phyloP scores from a whole-genome alignment of 495 filamentous ascomycete genomes.

The Trichoderma virens region DNA sequence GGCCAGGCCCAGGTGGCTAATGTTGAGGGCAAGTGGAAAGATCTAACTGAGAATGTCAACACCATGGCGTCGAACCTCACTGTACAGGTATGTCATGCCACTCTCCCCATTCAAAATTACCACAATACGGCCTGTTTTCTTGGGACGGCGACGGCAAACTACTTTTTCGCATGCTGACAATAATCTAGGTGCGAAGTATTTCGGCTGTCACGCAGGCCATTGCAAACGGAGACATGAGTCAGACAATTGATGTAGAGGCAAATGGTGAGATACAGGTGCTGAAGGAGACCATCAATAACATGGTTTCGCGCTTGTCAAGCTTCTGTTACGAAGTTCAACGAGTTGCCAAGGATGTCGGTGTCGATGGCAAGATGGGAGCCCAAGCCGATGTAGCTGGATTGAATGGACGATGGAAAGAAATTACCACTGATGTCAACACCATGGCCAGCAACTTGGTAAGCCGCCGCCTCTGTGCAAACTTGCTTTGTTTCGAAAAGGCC shows the following conservation, averaged over 20 bases:
- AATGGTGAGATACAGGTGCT: slow-evolving; percentile 90
- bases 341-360: slow-evolving; percentile 93
- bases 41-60: slow-evolving; percentile 92
- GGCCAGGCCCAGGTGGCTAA: slow-evolving; percentile 95
- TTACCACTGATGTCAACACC: slow-evolving; percentile 94
- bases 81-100: slow-evolving; percentile 46
- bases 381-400: slow-evolving; percentile 94
- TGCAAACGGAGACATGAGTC: slow-evolving; percentile 85
- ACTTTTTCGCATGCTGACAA: background rate
- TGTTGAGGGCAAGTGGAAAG: slow-evolving; percentile 99
- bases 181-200: slow-evolving; percentile 68
- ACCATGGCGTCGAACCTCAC: slow-evolving; percentile 96
- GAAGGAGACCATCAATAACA: slow-evolving; percentile 98
- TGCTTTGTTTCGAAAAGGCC: background rate
- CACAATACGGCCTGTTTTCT: background rate
- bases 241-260: slow-evolving; percentile 92
- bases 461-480: no score
- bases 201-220: slow-evolving; percentile 97
- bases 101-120: background rate
- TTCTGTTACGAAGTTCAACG: slow-evolving; percentile 97
- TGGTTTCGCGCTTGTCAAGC: slow-evolving; percentile 92
- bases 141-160: background rate
- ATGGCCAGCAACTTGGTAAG: slow-evolving; percentile 88
- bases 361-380: slow-evolving; percentile 98
- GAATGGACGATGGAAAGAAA: slow-evolving; percentile 95